Base-by-base conservation (phyloP, 495 filamentous ascomycete genomes). In the Trichoderma reesei region DNA sequence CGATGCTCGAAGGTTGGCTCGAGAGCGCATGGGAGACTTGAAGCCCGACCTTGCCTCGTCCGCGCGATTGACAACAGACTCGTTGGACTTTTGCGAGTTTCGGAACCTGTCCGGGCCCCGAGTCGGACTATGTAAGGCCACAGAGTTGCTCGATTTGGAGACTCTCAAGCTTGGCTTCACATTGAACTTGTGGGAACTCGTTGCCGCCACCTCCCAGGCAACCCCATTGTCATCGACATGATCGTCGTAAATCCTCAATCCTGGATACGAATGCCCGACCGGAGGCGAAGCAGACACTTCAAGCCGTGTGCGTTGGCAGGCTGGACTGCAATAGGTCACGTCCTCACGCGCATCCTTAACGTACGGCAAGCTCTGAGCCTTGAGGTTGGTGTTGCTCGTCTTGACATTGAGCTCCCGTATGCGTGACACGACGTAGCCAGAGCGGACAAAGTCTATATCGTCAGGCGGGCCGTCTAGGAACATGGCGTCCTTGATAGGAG, bases 231-330 rank as follows among this genome's bases (percentile, higher is more conserved):
- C 51, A 56, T 34, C 51, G 31, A 20, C 34, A 31, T 34, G 51
- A 34, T 56, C 34, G 20, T 56, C 51, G 16, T 56, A 11, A 56
- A 56, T 34, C 26, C 31, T 34, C 31, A 56, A 56, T 7, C 51
- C 51, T 14, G 51, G 51, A 14, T 56, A 56, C 20, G 51, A 56
- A 34, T 56, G 51, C 34, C 51, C 51, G 14, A 56, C 51, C 5
- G 51, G 51, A 56, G 51, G 51, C 26, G 51, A 56, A 56, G 51
- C 51, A 56, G 51, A 33, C 2, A 56, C 51, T 34, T 56, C 51
- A 14, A 56, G 2, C 31, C 51, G 51, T 14, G 51, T 56, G 6
- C 51, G 20, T 9, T 56, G 51, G 14, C 31, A 56, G 26, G 51
- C 51, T 0, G 51, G 51, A 14, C 51, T 56, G 51, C 51, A 56